phyloP scores from a whole-genome alignment of 257 asterid species.

The Nicotiana sylvestris region DNA sequence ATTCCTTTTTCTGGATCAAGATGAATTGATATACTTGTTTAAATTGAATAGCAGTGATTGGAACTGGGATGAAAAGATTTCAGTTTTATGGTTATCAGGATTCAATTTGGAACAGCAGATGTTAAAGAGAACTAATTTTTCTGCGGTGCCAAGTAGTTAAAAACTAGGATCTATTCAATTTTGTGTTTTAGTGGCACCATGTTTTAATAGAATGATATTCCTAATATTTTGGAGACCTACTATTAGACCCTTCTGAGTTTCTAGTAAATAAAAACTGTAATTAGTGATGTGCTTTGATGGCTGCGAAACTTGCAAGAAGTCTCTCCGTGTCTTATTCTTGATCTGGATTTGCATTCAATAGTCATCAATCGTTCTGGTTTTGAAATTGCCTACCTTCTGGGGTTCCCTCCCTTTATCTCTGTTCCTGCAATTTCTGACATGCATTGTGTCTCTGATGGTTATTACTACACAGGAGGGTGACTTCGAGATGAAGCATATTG shows the following conservation, averaged over 20 bases:
- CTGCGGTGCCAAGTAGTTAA: not conserved
- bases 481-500: constrained; percentile 78
- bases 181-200: not conserved
- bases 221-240: not conserved
- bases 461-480: constrained; percentile 53
- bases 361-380: not conserved
- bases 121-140: not conserved
- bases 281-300: not conserved
- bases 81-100: not conserved
- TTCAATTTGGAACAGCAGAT: not conserved
- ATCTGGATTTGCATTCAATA: not conserved
- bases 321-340: not conserved
- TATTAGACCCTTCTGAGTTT: not conserved
- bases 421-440: not conserved
- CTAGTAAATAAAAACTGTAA: not conserved
- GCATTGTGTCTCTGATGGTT: constrained; percentile 7
- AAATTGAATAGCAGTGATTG: not conserved
- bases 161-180: not conserved
- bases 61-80: not conserved
- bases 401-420: not conserved
- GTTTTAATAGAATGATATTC: not conserved
- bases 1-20: not conserved
- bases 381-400: not conserved
- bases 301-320: not conserved
- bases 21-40: not conserved